Evolutionary conservation across 2,329 filamentous ascomycete species (phyloP).

Genomic region (Incumbomyces lentus): DNA sequence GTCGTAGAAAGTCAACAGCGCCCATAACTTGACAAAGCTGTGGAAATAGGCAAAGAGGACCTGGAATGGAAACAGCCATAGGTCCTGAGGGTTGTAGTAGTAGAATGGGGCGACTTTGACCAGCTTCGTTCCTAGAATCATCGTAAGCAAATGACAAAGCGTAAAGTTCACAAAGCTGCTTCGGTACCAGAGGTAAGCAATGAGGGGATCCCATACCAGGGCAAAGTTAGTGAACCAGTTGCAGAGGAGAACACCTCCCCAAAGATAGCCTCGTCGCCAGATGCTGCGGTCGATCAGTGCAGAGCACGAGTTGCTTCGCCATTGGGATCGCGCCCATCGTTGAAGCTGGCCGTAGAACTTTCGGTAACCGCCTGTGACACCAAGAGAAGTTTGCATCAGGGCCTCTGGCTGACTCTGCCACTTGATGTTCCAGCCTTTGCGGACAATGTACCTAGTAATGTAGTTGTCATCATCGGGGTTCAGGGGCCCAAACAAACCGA

Average conservation of each 20-base stretch:
- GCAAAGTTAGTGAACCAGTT: slow-evolving; percentile 47
- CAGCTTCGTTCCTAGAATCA: slow-evolving; percentile 46
- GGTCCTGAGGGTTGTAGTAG: slow-evolving; percentile 40
- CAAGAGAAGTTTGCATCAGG: slow-evolving; percentile 44
- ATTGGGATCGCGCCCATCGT: slow-evolving; percentile 50
- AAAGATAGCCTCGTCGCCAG: slow-evolving; percentile 37
- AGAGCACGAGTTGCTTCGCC: slow-evolving; percentile 44
- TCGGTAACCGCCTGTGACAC: slow-evolving; percentile 25
- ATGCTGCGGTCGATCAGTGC: slow-evolving; percentile 32
- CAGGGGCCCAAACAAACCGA: slow-evolving; percentile 35
- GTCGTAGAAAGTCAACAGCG: slow-evolving; percentile 43
- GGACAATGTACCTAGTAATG: slow-evolving; percentile 44
- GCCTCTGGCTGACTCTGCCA: slow-evolving; percentile 43
- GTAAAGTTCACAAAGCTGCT: slow-evolving; percentile 13
- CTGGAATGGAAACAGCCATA: slow-evolving; percentile 39
- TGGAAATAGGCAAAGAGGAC: slow-evolving; percentile 50
- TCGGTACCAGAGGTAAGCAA: slow-evolving; percentile 28
- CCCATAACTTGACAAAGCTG: slow-evolving; percentile 48
- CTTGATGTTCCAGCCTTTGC: slow-evolving; percentile 42
- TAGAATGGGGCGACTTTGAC: slow-evolving; percentile 49
- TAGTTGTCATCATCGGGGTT: slow-evolving; percentile 54
- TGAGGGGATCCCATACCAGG: slow-evolving; percentile 39
- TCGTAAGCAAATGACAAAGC: slow-evolving; percentile 27
- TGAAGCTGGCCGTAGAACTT: slow-evolving; percentile 45
- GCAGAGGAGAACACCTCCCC: slow-evolving; percentile 48